phyloP scores from a whole-genome alignment of 2,329 filamentous ascomycete species.

The Aspergillus puulaauensis region DNA sequence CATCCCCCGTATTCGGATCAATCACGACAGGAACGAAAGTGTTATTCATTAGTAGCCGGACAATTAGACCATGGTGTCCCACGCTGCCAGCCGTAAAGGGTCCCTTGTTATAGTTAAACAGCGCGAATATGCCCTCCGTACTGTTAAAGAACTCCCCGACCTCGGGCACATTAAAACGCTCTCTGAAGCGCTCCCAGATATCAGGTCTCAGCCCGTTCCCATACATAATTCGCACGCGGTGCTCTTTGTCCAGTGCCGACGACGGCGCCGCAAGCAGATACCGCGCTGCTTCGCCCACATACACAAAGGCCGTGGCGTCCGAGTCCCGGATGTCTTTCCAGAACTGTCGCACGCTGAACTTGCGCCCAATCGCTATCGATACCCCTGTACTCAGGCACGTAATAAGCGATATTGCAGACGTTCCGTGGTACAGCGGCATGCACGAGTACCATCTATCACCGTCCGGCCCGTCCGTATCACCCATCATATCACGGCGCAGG shows the following conservation, averaged over 20 bases:
- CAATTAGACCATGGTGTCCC: slow-evolving; percentile 68
- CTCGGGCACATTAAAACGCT: slow-evolving; percentile 51
- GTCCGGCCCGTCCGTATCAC: slow-evolving; percentile 26
- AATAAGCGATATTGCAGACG: slow-evolving; percentile 62
- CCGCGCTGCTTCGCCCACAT: slow-evolving; percentile 74
- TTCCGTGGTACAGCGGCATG: slow-evolving; percentile 78
- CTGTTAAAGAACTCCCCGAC: slow-evolving; percentile 77
- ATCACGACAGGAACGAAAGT: slow-evolving; percentile 66
- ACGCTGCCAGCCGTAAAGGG: slow-evolving; percentile 65
- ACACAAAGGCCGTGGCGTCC: slow-evolving; percentile 68
- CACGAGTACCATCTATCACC: slow-evolving; percentile 70
- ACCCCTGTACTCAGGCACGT: slow-evolving; percentile 55
- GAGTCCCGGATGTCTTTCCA: slow-evolving; percentile 71
- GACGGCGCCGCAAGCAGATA: slow-evolving; percentile 69
- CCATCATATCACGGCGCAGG: slow-evolving; percentile 33
- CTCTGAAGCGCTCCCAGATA: slow-evolving; percentile 54
- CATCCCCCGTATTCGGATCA: slow-evolving; percentile 66
- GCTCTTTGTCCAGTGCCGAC: slow-evolving; percentile 44
- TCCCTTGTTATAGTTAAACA: slow-evolving; percentile 61
- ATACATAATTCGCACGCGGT: slow-evolving; percentile 46
- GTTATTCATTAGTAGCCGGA: slow-evolving; percentile 54
- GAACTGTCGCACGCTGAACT: slow-evolving; percentile 68
- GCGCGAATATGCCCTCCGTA: slow-evolving; percentile 67
- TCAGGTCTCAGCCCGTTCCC: slow-evolving; percentile 52
- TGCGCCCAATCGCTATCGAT: slow-evolving; percentile 39